A percentile compares a stretch with the other conserved stretches of the same genome.
Conservation (phyloP, 768 basidiomycete genomes). For the Leccinum ochraceum region DNA sequence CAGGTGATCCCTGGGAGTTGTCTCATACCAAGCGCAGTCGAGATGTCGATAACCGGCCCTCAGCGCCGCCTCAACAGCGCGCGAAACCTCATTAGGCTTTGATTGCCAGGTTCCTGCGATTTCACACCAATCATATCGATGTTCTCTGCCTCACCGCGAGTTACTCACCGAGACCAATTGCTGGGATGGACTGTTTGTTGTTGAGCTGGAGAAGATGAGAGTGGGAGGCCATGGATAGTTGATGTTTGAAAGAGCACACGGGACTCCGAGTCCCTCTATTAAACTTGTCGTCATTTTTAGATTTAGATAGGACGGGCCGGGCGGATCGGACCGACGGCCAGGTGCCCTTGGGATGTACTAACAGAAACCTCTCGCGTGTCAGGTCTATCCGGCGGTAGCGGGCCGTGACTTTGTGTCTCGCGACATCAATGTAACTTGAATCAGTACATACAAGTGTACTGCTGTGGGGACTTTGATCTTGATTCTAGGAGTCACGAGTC, state of each 20-base stretch:
- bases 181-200: slow-evolving; percentile 56
- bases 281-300: not conserved
- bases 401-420: not conserved
- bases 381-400: not conserved
- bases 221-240: slow-evolving; percentile 38
- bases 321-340: slow-evolving; percentile 17
- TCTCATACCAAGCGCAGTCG: slow-evolving; percentile 57
- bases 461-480: too few relatives aligned
- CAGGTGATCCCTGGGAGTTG: not conserved
- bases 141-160: slow-evolving; percentile 17
- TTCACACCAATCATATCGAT: not conserved
- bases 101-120: slow-evolving; percentile 78
- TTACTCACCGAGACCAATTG: slow-evolving; percentile 56
- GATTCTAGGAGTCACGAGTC: not conserved
- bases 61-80: slow-evolving; percentile 74
- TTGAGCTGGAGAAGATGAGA: slow-evolving; percentile 59
- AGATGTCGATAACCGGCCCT: slow-evolving; percentile 79
- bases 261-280: not conserved
- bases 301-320: slow-evolving; percentile 18
- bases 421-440: not conserved
- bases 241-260: slow-evolving; percentile 1
- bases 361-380: not conserved
- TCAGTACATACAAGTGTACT: not conserved
- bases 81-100: slow-evolving; percentile 65
- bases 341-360: not conserved